Base-by-base conservation (phyloP, 1,284 basidiomycete species). In the Rhodotorula sp. region DNA sequence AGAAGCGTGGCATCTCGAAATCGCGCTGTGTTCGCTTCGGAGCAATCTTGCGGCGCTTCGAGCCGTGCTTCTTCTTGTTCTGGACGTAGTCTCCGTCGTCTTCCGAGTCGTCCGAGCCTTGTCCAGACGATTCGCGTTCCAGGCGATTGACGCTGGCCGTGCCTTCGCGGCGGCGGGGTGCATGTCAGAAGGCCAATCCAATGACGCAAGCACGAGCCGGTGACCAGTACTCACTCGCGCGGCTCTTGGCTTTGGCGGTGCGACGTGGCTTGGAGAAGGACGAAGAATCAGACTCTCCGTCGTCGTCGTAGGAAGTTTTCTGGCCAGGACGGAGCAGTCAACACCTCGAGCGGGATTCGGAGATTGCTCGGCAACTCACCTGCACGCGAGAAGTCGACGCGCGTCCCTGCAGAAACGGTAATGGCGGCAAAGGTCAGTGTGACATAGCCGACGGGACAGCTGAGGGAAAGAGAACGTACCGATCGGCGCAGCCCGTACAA, bases 401-500 rank as follows among this genome's bases (percentile, higher is more conserved):
- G 53, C 73, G 68, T 29, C 70, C 73, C 73, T 74, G 65, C 10
- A 22, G 1, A 15, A 7, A 44, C 7, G 29, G 2, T 1, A 45
- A 29, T 6, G 8, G 18, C 37, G 37, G 37, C 10, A 10, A 42
- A 42, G 24, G 22, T 57, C 54, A 37, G 24, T 26, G 12, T 57
- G 6, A n/a, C 24, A 42, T 42, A 10, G 37, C 14, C 26, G 49
- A 42, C 12, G 18, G 30, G 22, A 30, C 18, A 17, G 4, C 42
- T 22, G n/a, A 54, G 53, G 7, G 17, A 5, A 44, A 55, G 24
- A 24, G 6, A 8, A 71, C 76, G 62, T 37, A 77, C 77, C 59
- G 76, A 77, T 22, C 77, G 64, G 59, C 77, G 64, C 18, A 78
- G 55, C 8, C 77, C 77, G 54, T 77, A 78, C 60, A 78, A 30